Evolutionary conservation across 495 filamentous ascomycete species (phyloP), one percentile per base, ranked within the genome.

Genomic region (Mycothermus thermophilus): DNA sequence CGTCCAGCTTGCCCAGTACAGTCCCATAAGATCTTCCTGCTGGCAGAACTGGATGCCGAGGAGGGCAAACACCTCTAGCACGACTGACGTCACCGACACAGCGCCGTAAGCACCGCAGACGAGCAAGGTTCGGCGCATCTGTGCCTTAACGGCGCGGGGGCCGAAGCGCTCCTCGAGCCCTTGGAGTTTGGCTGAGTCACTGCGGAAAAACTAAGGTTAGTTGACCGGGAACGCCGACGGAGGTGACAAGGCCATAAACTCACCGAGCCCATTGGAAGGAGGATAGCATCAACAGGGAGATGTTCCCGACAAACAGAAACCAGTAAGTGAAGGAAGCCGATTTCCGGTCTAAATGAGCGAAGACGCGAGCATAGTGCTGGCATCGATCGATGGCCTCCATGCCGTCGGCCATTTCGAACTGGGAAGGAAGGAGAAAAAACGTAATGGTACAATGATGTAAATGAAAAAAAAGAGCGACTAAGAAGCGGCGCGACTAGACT

Each of bases 1-100:
- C 13, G 57, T 58, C 62, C 61, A 71, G 0, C 58, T 59, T 1
- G 58, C 51, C 64, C 64, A 68, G 45, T 63, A 66, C 0, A 71
- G 51, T 4, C 57, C 48, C 48, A 65, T 62, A 34, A 66, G 50
- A 40, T 65, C 61, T 38, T 70, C 64, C 8, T 58, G 56, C 31
- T 66, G 56, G 44, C 66, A 70, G 38, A 64, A 68, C 32, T 63
- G 52, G 28, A 69, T 39, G 2, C 58, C 56, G 12, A 66, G 34
- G 1, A 59, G 50, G 5, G 57, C 48, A 30, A 54, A 62, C 5
- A 63, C 58, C 38, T 66, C 59, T 40, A 69, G 51, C 15, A 63
- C 49, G 12, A 62, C 39, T 8, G 54, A 21, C 12, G 52, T 43
- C 9, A 58, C 43, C 2, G 58, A 53, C 3, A 59, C 15, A 7